Conservation (phyloP, 2,329 filamentous ascomycete genomes). For the Sporothrix globosa region DNA sequence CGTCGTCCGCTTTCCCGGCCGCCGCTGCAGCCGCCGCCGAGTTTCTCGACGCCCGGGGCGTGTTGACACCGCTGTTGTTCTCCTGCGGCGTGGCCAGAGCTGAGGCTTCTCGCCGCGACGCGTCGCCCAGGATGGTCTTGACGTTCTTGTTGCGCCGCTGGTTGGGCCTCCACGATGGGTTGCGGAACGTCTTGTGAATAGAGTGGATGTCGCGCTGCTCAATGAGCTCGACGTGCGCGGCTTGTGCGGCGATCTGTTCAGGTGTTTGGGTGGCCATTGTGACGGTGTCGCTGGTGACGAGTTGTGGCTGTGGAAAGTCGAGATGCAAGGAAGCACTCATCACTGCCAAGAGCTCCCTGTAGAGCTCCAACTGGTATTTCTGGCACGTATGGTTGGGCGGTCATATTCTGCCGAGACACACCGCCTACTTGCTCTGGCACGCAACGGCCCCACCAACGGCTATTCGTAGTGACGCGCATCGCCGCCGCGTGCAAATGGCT, state of each 20-base stretch:
- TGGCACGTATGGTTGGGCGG: slow-evolving; percentile 3
- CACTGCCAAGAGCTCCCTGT: slow-evolving; percentile 1
- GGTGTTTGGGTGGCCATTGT: slow-evolving; percentile 43
- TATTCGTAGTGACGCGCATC: slow-evolving; percentile 23
- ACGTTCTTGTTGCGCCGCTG: slow-evolving; percentile 98
- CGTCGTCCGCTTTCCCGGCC: slow-evolving; percentile 34
- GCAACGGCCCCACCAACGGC: neutral
- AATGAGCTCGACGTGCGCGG: slow-evolving; percentile 83
- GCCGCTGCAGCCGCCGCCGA: slow-evolving; percentile 42
- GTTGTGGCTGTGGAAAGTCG: neutral
- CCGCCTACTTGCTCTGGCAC: slow-evolving; percentile 23
- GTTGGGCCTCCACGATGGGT: slow-evolving; percentile 85
- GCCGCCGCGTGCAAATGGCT: neutral
- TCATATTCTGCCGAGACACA: slow-evolving; percentile 16
- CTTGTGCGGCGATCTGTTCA: slow-evolving; percentile 75
- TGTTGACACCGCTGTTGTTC: slow-evolving; percentile 69
- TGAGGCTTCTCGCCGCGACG: slow-evolving; percentile 85
- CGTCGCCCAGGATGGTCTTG: slow-evolving; percentile 92
- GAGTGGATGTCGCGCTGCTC: slow-evolving; percentile 90
- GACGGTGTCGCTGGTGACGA: too few relatives aligned
- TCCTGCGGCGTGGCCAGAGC: slow-evolving; percentile 77
- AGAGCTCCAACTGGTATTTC: neutral
- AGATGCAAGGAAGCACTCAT: neutral
- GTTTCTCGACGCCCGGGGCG: slow-evolving; percentile 51
- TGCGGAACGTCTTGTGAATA: slow-evolving; percentile 87